Evolutionary conservation across 441 rosid species (phyloP).

Genomic region (Adansonia rubrostipa): DNA sequence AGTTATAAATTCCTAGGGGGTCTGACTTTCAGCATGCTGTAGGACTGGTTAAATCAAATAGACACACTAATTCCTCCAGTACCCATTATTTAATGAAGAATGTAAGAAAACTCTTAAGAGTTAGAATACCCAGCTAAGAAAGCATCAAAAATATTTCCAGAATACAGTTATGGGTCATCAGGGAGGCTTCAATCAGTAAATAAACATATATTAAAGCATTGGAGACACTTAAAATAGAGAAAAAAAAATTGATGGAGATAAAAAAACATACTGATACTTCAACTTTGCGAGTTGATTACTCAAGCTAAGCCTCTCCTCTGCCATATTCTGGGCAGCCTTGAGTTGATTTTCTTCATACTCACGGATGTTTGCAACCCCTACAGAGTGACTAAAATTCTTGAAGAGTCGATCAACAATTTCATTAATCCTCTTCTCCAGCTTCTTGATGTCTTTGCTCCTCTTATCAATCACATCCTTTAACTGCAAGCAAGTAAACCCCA

Average conservation of each 20-base stretch:
- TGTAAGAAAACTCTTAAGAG: background rate
- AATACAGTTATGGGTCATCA: conserved; percentile 3
- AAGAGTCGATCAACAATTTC: conserved; percentile 84
- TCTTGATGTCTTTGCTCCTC: conserved; percentile 68
- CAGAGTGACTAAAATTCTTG: conserved; percentile 77
- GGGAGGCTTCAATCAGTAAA: conserved; percentile 16
- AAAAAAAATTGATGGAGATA: conserved; percentile 21
- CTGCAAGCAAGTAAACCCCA: conserved; percentile 51
- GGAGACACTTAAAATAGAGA: conserved; percentile 15
- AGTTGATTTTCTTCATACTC: conserved; percentile 98
- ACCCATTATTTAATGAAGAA: conserved; percentile 4
- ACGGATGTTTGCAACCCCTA: conserved; percentile 93
- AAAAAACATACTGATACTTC: conserved; percentile 89
- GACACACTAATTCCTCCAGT: conserved; percentile 3
- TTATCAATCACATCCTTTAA: conserved; percentile 63
- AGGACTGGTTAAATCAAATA: conserved; percentile 1
- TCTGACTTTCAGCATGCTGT: conserved; percentile 1
- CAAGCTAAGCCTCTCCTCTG: conserved; percentile 90
- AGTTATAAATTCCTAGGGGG: background rate
- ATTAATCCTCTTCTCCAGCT: conserved; percentile 91
- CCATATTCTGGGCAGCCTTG: conserved; percentile 86
- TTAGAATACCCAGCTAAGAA: background rate
- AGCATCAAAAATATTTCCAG: background rate
- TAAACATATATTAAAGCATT: conserved; percentile 1
- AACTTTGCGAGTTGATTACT: conserved; percentile 95